Conservation (phyloP, 1,139 yeast genomes). For the Komagataea norvegica region DNA sequence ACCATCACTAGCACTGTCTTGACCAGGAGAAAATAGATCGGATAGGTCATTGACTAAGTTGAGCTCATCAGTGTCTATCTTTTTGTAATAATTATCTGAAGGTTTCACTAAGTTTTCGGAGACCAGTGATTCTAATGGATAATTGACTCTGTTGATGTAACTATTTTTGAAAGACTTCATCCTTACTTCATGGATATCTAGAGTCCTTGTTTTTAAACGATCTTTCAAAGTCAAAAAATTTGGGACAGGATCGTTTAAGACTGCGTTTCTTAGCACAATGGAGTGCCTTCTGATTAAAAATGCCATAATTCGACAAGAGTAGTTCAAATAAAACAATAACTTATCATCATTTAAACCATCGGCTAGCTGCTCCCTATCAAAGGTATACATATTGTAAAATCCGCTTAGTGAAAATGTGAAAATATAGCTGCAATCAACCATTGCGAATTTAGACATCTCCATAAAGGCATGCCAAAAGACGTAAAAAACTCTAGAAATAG, state of each 20-base stretch:
- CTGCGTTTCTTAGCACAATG: conserved; percentile 16
- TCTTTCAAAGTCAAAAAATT: conserved; percentile 10
- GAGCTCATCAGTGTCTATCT: not conserved
- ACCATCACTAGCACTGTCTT: conserved; percentile 1
- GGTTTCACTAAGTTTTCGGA: not conserved
- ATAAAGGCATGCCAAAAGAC: conserved; percentile 18
- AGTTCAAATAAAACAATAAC: conserved; percentile 15
- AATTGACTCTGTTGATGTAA: conserved; percentile 16
- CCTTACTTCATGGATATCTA: conserved; percentile 21
- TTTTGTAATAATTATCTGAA: conserved; percentile 4
- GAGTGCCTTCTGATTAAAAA: conserved; percentile 19
- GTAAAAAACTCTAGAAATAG: conserved; percentile 15
- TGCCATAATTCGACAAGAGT: conserved; percentile 20
- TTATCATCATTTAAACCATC: conserved; percentile 10
- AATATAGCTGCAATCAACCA: conserved; percentile 19
- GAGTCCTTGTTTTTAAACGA: conserved; percentile 17
- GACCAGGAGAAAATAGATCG: not conserved
- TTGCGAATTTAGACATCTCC: conserved; percentile 14
- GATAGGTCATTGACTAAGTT: not conserved
- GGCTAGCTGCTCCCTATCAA: conserved; percentile 11
- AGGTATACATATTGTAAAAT: conserved; percentile 12
- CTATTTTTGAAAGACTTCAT: conserved; percentile 16
- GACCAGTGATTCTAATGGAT: conserved; percentile 16
- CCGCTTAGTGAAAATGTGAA: conserved; percentile 22
- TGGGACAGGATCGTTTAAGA: conserved; percentile 21